Percentiles rank a stretch among this genome's conserved stretches.
phyloP scores from a whole-genome alignment of 352 stramenopile genomes.

The Phytophthora sp. region DNA sequence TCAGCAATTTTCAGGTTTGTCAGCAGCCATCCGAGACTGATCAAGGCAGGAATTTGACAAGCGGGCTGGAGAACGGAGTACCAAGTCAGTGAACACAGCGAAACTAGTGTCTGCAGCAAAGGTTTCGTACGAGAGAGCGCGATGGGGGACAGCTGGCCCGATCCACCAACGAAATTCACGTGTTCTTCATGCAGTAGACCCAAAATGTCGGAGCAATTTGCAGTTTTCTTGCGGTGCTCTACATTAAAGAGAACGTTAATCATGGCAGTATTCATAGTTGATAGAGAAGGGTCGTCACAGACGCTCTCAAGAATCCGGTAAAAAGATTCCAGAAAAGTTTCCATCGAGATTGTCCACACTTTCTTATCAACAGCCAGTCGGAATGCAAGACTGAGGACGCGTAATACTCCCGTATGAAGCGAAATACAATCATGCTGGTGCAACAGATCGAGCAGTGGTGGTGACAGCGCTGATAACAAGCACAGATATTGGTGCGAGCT shows the following conservation, averaged over 20 bases:
- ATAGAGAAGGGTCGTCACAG: conserved; percentile 9
- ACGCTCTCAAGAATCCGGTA: conserved; percentile 25
- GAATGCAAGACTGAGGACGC: conserved; percentile 28
- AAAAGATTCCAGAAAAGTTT: conserved; percentile 23
- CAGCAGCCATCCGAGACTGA: conserved; percentile 27
- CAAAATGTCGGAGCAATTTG: background rate
- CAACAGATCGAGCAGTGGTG: conserved; percentile 21
- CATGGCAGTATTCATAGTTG: conserved; percentile 16
- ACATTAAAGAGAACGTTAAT: conserved; percentile 13
- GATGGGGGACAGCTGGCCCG: conserved; percentile 20
- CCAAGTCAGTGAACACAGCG: conserved; percentile 30
- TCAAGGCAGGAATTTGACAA: conserved; percentile 28
- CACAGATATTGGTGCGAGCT: conserved; percentile 30
- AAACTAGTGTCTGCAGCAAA: conserved; percentile 27
- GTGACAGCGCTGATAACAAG: conserved; percentile 14
- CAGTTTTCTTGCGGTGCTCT: background rate
- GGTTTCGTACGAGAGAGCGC: conserved; percentile 29
- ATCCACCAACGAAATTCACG: conserved; percentile 28
- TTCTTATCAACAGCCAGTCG: conserved; percentile 32
- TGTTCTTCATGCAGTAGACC: conserved; percentile 23
- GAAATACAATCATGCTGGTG: conserved; percentile 9
- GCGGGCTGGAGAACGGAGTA: conserved; percentile 22
- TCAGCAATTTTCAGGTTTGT: conserved; percentile 18
- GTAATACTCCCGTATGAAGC: conserved; percentile 19
- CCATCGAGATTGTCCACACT: conserved; percentile 28